Conservation (phyloP, 140 eudicot species). For the Erigeron philadelphicus region DNA sequence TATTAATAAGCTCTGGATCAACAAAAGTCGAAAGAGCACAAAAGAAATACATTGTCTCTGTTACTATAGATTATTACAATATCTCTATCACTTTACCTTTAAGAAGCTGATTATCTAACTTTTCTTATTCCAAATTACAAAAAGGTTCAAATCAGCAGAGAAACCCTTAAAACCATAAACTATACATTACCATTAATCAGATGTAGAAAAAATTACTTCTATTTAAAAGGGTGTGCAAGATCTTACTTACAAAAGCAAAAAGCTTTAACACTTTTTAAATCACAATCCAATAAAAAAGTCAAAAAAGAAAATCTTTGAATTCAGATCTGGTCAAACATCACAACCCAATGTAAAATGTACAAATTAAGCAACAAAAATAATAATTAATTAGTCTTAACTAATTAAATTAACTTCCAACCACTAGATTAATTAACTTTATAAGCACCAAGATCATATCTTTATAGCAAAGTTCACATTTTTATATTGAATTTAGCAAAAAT, state of each 20-base stretch:
- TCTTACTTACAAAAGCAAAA: constrained; percentile 12
- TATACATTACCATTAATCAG: background rate
- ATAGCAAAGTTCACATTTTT: constrained; percentile 13
- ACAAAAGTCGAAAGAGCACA: no score
- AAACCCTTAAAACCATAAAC: background rate
- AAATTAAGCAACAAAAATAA: constrained; percentile 29
- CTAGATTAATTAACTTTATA: background rate
- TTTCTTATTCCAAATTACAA: background rate
- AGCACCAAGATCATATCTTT: constrained; percentile 9
- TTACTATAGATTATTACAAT: no score
- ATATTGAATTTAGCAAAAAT: constrained; percentile 15
- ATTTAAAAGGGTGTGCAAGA: constrained; percentile 5
- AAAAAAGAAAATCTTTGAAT: constrained; percentile 14
- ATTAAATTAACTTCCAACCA: constrained; percentile 13
- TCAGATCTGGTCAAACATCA: constrained; percentile 39
- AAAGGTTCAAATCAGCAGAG: no score
- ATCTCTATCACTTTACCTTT: no score
- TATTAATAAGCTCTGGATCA: no score
- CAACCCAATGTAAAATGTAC: constrained; percentile 26
- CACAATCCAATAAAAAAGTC: constrained; percentile 21
- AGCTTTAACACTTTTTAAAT: constrained; percentile 1
- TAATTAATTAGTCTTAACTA: background rate
- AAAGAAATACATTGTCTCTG: no score
- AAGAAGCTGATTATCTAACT: no score
- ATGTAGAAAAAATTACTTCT: background rate